A percentile compares a stretch with the other conserved stretches of the same genome.
Evolutionary conservation across 2,329 filamentous ascomycete species (phyloP).

Genomic region (Chalara sp.): DNA sequence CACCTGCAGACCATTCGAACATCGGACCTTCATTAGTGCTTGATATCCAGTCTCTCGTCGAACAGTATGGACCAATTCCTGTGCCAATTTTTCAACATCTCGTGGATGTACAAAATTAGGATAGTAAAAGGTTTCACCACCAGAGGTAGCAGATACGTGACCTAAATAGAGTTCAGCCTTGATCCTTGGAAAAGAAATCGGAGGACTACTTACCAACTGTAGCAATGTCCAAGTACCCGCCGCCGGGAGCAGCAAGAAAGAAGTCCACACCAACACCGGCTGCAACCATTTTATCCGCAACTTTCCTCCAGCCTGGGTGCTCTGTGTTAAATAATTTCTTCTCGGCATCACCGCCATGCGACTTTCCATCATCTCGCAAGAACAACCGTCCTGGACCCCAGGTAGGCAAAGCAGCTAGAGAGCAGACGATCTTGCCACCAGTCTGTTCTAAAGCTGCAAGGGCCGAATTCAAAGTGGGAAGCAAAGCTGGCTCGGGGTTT

Average conservation of each 20-base stretch:
- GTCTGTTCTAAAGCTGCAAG: constrained; percentile 78
- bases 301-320: constrained; percentile 79
- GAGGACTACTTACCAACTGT: constrained; percentile 62
- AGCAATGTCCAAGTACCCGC: constrained; percentile 86
- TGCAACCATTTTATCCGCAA: constrained; percentile 80
- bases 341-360: constrained; percentile 79
- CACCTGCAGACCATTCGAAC: constrained; percentile 92
- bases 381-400: constrained; percentile 84
- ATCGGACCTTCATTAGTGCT: constrained; percentile 95
- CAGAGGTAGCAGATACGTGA: constrained; percentile 80
- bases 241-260: constrained; percentile 86
- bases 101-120: constrained; percentile 89
- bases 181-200: not conserved
- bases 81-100: constrained; percentile 75
- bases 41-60: constrained; percentile 91
- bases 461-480: constrained; percentile 78
- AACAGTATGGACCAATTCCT: constrained; percentile 80
- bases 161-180: constrained; percentile 39
- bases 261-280: constrained; percentile 86
- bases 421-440: constrained; percentile 88
- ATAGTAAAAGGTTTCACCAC: constrained; percentile 93
- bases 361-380: constrained; percentile 81
- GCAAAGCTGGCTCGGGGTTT: constrained; percentile 81
- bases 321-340: constrained; percentile 90
- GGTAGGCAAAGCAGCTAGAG: constrained; percentile 79